Base-by-base conservation (phyloP, 2,329 filamentous ascomycete species). In the Thielaviopsis musarum region DNA sequence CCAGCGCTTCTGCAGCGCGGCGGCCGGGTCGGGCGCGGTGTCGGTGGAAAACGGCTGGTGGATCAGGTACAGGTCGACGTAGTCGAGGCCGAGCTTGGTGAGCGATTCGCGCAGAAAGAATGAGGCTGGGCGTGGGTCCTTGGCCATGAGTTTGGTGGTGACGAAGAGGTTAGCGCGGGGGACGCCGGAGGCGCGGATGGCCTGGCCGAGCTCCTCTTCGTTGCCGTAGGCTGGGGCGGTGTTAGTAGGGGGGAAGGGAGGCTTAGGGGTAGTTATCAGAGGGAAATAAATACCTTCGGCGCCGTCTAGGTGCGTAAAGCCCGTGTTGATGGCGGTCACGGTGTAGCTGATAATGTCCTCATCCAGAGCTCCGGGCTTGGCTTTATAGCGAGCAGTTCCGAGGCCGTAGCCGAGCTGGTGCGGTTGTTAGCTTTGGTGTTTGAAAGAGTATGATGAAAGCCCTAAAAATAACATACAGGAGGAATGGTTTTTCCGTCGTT, bases 401-500 rank as follows among this genome's bases (percentile, higher is more conserved):
- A 87, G 79, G 24, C 87, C 87, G 65, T 87, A 90, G 49, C 76
- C 83, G 19, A 90, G 72, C 82, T 85, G 61, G 22, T 41, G n/a
- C n/a, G 26, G 26, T 21, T 22, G 34, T 59, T 19, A 9, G 9
- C n/a, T 41, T 28, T n/a, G n/a, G n/a, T n/a, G n/a, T n/a, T n/a
- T n/a, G n/a, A n/a, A n/a, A n/a, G n/a, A n/a, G n/a, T n/a, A n/a
- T n/a, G n/a, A n/a, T n/a, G n/a, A 26, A 26, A 6, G 24, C 24
- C 6, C 6, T 3, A 6, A 26, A n/a, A 26, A 57, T 38, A 17
- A 21, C 74, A 63, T 71, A 84, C 82, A 75, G 86, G 77, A 12
- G 87, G 87, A 58, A 91, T 87, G 61, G 81, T 77, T 62, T 81
- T 80, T 62, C 85, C 86, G 72, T 91, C 84, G 65, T 87, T 88